Evolutionary conservation across 164 flowering plant genomes (phyloP).

Genomic region (Paratinospora sagittata): DNA sequence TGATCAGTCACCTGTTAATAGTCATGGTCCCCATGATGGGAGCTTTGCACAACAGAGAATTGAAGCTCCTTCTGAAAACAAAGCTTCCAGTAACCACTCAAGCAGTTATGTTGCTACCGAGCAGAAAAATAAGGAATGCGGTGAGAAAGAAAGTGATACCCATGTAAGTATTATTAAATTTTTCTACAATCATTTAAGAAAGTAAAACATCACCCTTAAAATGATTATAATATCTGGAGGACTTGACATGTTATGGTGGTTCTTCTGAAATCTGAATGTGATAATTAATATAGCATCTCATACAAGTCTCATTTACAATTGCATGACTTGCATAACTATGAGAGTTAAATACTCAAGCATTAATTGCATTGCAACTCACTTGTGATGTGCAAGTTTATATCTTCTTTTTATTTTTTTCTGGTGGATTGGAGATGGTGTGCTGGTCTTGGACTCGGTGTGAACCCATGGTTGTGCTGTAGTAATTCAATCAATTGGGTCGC

Average conservation of each 20-base stretch:
- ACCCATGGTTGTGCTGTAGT: neutral
- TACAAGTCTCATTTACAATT: neutral
- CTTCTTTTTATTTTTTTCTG: neutral
- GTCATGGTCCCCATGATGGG: conserved; percentile 25
- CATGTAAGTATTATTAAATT: conserved; percentile 44
- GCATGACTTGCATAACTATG: neutral
- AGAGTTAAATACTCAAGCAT: neutral
- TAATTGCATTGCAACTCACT: no score
- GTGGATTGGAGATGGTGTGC: neutral
- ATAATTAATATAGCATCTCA: neutral
- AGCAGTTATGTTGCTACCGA: conserved; percentile 33
- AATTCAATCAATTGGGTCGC: neutral
- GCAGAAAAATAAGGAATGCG: conserved; percentile 35
- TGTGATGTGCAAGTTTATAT: no score
- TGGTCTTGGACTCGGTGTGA: neutral
- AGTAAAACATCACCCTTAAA: neutral
- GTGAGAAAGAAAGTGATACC: conserved; percentile 76
- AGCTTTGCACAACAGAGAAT: conserved; percentile 35
- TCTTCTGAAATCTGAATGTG: neutral
- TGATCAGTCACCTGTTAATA: conserved; percentile 27
- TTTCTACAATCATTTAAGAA: neutral
- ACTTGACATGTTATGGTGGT: neutral
- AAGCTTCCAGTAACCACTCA: conserved; percentile 50
- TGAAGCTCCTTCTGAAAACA: conserved; percentile 45
- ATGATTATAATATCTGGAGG: neutral